Percentiles rank a stretch among this genome's conserved stretches.
Evolutionary conservation across 805 yeast genomes (phyloP).

Genomic region (Wickerhamomyces hampshirensis): DNA sequence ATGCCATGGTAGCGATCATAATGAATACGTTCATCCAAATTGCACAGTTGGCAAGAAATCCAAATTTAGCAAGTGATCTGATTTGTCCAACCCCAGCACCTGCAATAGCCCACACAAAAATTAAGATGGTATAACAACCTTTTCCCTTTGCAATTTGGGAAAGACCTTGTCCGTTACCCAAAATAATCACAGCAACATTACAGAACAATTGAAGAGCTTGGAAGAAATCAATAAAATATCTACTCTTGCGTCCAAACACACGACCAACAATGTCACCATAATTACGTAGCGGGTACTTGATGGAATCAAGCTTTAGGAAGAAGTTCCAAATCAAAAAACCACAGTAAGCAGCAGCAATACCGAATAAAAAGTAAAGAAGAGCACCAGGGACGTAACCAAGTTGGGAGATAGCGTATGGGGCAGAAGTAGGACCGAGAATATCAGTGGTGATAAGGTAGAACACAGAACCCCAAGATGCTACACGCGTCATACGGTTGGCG

Average conservation of each 20-base stretch:
- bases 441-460: constrained; percentile 45
- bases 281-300: constrained; percentile 37
- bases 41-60: constrained; percentile 39
- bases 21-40: constrained; percentile 43
- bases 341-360: constrained; percentile 37
- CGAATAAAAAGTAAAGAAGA: constrained; percentile 36
- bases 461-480: too few species aligned
- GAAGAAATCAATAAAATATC: constrained; percentile 30
- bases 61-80: constrained; percentile 30
- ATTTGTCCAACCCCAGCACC: constrained; percentile 39
- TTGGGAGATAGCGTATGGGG: constrained; percentile 41
- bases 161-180: constrained; percentile 38
- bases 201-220: constrained; percentile 39
- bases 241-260: constrained; percentile 30
- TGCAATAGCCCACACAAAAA: constrained; percentile 38
- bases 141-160: constrained; percentile 33
- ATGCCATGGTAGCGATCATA: constrained; percentile 40
- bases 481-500: too few species aligned
- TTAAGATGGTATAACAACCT: constrained; percentile 36
- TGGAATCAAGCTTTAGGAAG: constrained; percentile 35
- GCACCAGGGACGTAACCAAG: constrained; percentile 43
- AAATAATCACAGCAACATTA: constrained; percentile 37
- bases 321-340: constrained; percentile 34
- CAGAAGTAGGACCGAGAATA: constrained; percentile 42
- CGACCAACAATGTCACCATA: constrained; percentile 39